These are phyloP conservation scores for Candida smagusa DNA, from an alignment of 1,139 yeast species.

Conservation along the genomic window DNA sequence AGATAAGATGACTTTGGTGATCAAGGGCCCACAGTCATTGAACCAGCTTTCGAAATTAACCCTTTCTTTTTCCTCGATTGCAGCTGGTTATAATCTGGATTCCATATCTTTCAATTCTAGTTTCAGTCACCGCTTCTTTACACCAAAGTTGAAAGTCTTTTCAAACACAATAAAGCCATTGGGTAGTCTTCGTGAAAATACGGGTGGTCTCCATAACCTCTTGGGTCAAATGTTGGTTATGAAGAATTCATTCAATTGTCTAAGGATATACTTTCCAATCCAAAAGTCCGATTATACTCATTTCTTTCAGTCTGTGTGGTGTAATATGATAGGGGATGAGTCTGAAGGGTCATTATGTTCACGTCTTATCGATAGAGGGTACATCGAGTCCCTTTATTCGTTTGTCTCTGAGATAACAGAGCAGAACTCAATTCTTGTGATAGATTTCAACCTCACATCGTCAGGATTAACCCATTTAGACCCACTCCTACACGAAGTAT, in stretches of 20 bases:
- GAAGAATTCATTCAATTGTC: background rate
- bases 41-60: constrained; percentile 50
- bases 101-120: background rate
- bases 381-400: constrained; percentile 33
- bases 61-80: constrained; percentile 26
- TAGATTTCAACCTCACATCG: constrained; percentile 46
- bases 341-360: constrained; percentile 40
- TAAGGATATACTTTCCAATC: constrained; percentile 42
- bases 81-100: background rate
- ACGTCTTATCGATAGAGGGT: constrained; percentile 21
- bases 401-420: constrained; percentile 36
- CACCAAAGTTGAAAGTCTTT: background rate
- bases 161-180: background rate
- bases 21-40: constrained; percentile 63
- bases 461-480: constrained; percentile 31
- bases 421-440: constrained; percentile 29
- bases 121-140: background rate
- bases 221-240: background rate
- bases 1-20: constrained; percentile 50
- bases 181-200: background rate
- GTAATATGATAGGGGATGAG: constrained; percentile 63
- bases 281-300: constrained; percentile 5
- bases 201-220: background rate
- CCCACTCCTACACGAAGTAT: constrained; percentile 25
- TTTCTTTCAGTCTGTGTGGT: constrained; percentile 45